A percentile compares a stretch with the other conserved stretches of the same genome.
Conservation (phyloP, 2,329 filamentous ascomycete species). For the Neophaeococcomyces mojaviensis region DNA sequence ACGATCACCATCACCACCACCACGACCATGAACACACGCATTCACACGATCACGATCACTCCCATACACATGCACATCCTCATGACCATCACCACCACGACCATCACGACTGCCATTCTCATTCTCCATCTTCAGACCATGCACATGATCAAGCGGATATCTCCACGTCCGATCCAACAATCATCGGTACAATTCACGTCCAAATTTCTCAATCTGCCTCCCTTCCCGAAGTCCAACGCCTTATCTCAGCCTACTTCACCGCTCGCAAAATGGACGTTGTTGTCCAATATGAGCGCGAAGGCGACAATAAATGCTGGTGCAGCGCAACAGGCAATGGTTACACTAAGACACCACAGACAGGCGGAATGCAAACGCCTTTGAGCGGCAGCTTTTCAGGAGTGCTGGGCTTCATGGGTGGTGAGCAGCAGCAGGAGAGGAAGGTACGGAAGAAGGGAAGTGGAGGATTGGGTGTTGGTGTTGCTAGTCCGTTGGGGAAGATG, state of each 20-base stretch:
- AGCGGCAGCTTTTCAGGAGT: conserved; percentile 3
- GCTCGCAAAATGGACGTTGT: conserved; percentile 71
- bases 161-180: conserved; percentile 32
- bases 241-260: conserved; percentile 64
- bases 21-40: conserved; percentile 26
- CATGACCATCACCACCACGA: conserved; percentile 25
- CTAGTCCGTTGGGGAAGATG: conserved; percentile 7
- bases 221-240: conserved; percentile 72
- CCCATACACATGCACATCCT: conserved; percentile 16
- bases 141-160: conserved; percentile 22
- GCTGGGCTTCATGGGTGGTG: conserved; percentile 1
- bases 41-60: conserved; percentile 17
- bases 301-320: conserved; percentile 61
- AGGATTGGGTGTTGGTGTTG: neutral
- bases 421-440: neutral
- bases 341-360: conserved; percentile 4
- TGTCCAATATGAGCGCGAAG: conserved; percentile 81
- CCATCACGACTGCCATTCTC: conserved; percentile 14
- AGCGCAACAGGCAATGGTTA: conserved; percentile 20
- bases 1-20: conserved; percentile 28
- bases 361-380: conserved; percentile 7
- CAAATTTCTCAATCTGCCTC: conserved; percentile 65
- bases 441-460: neutral
- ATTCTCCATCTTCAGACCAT: no score
- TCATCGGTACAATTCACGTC: conserved; percentile 81